These are phyloP conservation scores for Globisporangium camurandrum DNA, from an alignment of 352 stramenopile genomes.

Conservation along the genomic window DNA sequence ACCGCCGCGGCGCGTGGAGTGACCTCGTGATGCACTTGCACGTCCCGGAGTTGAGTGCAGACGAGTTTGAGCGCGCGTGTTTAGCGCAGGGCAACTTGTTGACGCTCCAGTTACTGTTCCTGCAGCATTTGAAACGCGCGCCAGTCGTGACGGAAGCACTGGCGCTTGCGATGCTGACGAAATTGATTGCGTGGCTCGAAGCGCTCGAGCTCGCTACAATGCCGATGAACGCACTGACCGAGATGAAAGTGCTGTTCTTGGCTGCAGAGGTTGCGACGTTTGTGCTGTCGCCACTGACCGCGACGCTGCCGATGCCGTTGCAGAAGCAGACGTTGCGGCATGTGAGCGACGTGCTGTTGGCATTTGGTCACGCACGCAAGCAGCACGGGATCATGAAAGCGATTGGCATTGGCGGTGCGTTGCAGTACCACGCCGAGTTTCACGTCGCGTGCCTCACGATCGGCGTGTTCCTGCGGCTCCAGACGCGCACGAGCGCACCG, in stretches of 20 bases:
- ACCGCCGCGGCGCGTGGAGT: slow-evolving; percentile 54
- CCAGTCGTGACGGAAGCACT: slow-evolving; percentile 62
- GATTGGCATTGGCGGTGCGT: slow-evolving; percentile 66
- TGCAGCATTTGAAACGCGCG: slow-evolving; percentile 59
- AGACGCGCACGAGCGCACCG: slow-evolving; percentile 62
- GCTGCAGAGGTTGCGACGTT: slow-evolving; percentile 74
- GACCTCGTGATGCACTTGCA: slow-evolving; percentile 48
- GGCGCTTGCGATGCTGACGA: slow-evolving; percentile 56
- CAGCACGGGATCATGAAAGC: slow-evolving; percentile 84
- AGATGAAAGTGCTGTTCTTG: slow-evolving; percentile 80
- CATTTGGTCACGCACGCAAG: slow-evolving; percentile 54
- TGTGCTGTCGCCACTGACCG: slow-evolving; percentile 45
- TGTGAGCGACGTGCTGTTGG: slow-evolving; percentile 49
- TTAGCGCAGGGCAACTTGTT: slow-evolving; percentile 67
- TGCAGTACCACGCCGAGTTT: slow-evolving; percentile 75
- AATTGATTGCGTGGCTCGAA: slow-evolving; percentile 70
- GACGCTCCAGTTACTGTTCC: slow-evolving; percentile 70
- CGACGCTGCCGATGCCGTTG: slow-evolving; percentile 43
- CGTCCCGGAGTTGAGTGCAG: slow-evolving; percentile 72
- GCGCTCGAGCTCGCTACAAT: slow-evolving; percentile 39
- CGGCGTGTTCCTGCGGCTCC: slow-evolving; percentile 70
- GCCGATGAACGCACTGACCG: slow-evolving; percentile 37
- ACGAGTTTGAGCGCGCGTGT: slow-evolving; percentile 71
- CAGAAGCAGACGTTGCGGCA: slow-evolving; percentile 81
- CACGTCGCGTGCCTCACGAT: slow-evolving; percentile 66